A percentile compares a stretch with the other conserved stretches of the same genome.
Conservation (phyloP, 345 rosid species). For the Carallia brachiata region DNA sequence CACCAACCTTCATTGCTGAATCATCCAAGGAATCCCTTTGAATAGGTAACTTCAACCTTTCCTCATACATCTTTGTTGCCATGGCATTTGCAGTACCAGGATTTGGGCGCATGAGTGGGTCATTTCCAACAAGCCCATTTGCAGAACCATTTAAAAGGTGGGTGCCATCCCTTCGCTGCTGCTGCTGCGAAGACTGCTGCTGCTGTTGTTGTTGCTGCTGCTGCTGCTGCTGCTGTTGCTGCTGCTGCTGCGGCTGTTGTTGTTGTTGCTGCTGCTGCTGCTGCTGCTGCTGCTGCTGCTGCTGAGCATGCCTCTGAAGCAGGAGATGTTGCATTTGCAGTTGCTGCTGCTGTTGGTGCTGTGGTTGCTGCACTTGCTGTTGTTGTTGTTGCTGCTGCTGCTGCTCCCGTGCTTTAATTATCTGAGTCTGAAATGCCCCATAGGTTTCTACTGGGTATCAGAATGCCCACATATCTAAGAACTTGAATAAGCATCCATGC, state of each 20-base stretch:
- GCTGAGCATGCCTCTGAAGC: conserved; percentile 28
- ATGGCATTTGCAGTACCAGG: conserved; percentile 78
- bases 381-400: conserved; percentile 34
- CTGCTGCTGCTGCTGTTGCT: conserved; percentile 55
- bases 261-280: conserved; percentile 54
- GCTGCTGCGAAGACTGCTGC: conserved; percentile 48
- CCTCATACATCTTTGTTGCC: conserved; percentile 89
- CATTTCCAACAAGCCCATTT: conserved; percentile 80
- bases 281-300: conserved; percentile 59
- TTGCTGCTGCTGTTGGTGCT: conserved; percentile 26
- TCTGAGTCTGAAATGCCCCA: conserved; percentile 24
- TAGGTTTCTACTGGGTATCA: conserved; percentile 2
- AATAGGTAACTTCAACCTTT: conserved; percentile 64
- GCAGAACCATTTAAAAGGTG: conserved; percentile 77
- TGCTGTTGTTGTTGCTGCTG: conserved; percentile 62
- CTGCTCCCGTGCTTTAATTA: conserved; percentile 70
- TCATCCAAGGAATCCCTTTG: conserved; percentile 93
- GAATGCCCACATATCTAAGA: neutral
- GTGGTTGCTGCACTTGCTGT: conserved; percentile 22
- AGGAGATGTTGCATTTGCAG: conserved; percentile 30
- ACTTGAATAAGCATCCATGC: neutral
- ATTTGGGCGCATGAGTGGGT: conserved; percentile 73
- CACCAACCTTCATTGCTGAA: conserved; percentile 70
- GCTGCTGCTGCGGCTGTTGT: conserved; percentile 41
- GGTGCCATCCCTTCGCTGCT: conserved; percentile 66